Evolutionary conservation across 140 eudicot species (phyloP).

Genomic region (Erigeron philadelphicus): DNA sequence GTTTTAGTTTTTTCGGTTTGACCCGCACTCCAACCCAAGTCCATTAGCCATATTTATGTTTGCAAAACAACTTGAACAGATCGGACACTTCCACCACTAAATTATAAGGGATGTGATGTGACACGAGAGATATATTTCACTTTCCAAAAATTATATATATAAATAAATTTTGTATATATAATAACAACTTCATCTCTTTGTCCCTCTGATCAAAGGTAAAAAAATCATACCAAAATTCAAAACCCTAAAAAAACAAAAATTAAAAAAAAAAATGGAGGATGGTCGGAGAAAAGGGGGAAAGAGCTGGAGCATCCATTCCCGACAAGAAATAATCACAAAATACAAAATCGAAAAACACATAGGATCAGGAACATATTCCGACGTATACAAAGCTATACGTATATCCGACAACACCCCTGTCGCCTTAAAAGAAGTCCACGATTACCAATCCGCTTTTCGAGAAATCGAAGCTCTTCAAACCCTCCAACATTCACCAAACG

Average conservation of each 20-base stretch:
- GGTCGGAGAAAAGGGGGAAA: slow-evolving; percentile 33
- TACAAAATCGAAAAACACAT: slow-evolving; percentile 56
- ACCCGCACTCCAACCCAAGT: too few species aligned
- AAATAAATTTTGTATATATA: too few species aligned
- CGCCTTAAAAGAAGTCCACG: slow-evolving; percentile 90
- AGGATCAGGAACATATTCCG: slow-evolving; percentile 89
- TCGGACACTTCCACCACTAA: too few species aligned
- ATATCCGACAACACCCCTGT: slow-evolving; percentile 56
- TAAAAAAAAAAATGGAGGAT: slow-evolving; percentile 14
- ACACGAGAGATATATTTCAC: too few species aligned
- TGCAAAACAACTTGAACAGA: too few species aligned
- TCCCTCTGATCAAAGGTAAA: background rate
- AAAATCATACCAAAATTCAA: slow-evolving; percentile 21
- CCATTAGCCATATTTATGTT: too few species aligned
- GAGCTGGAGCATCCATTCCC: slow-evolving; percentile 97
- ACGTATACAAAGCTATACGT: slow-evolving; percentile 73
- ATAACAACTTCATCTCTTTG: too few species aligned
- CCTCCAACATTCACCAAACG: slow-evolving; percentile 67
- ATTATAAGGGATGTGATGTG: too few species aligned
- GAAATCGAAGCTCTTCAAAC: slow-evolving; percentile 82
- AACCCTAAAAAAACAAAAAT: slow-evolving; percentile 17
- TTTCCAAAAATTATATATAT: too few species aligned
- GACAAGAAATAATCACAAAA: slow-evolving; percentile 64
- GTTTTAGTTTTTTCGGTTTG: too few species aligned
- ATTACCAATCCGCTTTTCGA: slow-evolving; percentile 67